These are phyloP conservation scores for Ogataea minuta DNA, from an alignment of 805 yeast species.

Conservation along the genomic window DNA sequence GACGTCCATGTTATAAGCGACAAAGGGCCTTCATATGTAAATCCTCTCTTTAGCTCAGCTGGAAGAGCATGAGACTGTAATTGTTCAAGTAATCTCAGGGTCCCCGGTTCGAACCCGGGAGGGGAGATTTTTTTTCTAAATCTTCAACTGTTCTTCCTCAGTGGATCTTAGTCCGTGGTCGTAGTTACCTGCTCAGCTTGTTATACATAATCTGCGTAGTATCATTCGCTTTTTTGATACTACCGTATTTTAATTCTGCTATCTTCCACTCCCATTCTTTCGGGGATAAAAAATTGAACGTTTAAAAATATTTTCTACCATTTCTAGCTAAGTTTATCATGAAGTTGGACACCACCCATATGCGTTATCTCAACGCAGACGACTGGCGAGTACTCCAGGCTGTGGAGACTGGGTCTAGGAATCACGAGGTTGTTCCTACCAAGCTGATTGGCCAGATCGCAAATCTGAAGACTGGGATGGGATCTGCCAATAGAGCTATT, in stretches of 20 bases:
- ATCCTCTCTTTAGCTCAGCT: conserved; percentile 27
- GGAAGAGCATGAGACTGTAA: conserved; percentile 33
- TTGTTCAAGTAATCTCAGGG: conserved; percentile 28
- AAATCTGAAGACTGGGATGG: conserved; percentile 61
- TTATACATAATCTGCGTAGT: too few species aligned
- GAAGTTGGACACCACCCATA: conserved; percentile 91
- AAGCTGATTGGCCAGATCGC: conserved; percentile 76
- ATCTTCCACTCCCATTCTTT: too few species aligned
- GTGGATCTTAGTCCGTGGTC: too few species aligned
- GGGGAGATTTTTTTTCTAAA: conserved; percentile 22
- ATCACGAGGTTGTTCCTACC: conserved; percentile 94
- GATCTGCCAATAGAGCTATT: conserved; percentile 76
- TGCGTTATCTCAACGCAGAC: conserved; percentile 88
- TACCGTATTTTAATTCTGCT: background rate
- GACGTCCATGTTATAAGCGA: too few species aligned
- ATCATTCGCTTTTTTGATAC: too few species aligned
- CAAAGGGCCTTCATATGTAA: background rate
- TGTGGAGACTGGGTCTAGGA: conserved; percentile 84
- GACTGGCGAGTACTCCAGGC: conserved; percentile 90
- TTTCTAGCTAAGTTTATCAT: conserved; percentile 40
- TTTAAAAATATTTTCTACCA: conserved; percentile 1
- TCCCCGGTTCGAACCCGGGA: conserved; percentile 36
- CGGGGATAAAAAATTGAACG: too few species aligned
- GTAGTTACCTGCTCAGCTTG: too few species aligned
- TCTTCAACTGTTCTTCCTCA: too few species aligned